A percentile compares a stretch with the other conserved stretches of the same genome.
Evolutionary conservation across 2,329 filamentous ascomycete genomes (phyloP).

Genomic region (Chaetothyriales sp.): DNA sequence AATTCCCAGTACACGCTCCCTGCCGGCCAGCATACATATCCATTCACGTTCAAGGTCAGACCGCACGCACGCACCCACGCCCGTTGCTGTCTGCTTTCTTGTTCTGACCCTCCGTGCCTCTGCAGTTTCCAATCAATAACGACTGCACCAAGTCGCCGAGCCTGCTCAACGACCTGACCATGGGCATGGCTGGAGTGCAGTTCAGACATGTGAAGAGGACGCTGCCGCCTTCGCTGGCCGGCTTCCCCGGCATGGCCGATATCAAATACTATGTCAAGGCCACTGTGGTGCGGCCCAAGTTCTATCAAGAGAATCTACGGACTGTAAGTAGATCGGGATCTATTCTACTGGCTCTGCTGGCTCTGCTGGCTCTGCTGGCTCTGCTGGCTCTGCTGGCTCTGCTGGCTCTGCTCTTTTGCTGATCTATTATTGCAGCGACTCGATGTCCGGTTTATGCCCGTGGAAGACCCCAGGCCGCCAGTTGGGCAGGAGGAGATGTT

Average conservation of each 20-base stretch:
- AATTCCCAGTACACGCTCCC: constrained; percentile 29
- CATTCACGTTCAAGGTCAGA: constrained; percentile 34
- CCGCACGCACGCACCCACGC: background rate
- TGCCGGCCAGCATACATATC: constrained; percentile 33
- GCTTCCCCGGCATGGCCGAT: constrained; percentile 73
- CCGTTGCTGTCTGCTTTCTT: background rate
- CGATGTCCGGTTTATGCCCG: constrained; percentile 70
- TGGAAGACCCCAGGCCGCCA: constrained; percentile 66
- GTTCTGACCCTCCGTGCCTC: constrained; percentile 2
- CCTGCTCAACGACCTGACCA: constrained; percentile 32
- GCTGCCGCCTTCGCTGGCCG: constrained; percentile 75
- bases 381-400: too few species aligned
- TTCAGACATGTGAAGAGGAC: constrained; percentile 65
- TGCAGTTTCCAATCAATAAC: constrained; percentile 36
- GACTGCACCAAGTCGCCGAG: constrained; percentile 31
- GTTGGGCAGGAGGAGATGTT: constrained; percentile 63
- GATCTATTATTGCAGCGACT: background rate
- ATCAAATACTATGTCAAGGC: constrained; percentile 91
- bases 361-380: too few species aligned
- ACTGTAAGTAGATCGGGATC: constrained; percentile 27
- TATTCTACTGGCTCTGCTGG: too few species aligned
- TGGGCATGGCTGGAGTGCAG: constrained; percentile 31
- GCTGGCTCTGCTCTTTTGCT: background rate
- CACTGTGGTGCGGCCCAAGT: constrained; percentile 74
- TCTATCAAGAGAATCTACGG: constrained; percentile 83